phyloP scores from a whole-genome alignment of 352 stramenopile genomes.

The Phytophthora brassicae region DNA sequence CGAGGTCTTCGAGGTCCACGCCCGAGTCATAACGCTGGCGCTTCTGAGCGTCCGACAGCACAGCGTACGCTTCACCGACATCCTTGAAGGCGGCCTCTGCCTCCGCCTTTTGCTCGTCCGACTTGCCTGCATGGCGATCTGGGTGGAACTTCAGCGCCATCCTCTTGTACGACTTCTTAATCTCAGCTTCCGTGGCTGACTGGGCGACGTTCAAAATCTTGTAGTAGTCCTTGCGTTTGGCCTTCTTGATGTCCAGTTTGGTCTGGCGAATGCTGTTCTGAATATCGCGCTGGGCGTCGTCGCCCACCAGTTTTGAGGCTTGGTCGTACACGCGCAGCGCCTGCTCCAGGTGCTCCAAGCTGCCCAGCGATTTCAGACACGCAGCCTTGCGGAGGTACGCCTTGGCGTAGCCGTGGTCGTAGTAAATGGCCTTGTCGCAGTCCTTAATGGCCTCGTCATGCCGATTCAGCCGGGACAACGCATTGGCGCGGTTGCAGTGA shows the following conservation, averaged over 20 bases:
- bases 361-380: slow-evolving; percentile 74
- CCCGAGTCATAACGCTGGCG: slow-evolving; percentile 94
- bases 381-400: slow-evolving; percentile 83
- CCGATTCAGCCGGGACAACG: slow-evolving; percentile 77
- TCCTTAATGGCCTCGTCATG: slow-evolving; percentile 90
- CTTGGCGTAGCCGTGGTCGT: slow-evolving; percentile 92
- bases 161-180: slow-evolving; percentile 98
- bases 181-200: slow-evolving; percentile 88
- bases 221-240: slow-evolving; percentile 97
- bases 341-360: slow-evolving; percentile 89
- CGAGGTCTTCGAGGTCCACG: slow-evolving; percentile 93
- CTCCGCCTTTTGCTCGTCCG: slow-evolving; percentile 89
- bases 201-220: slow-evolving; percentile 87
- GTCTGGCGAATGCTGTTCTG: slow-evolving; percentile 85
- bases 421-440: slow-evolving; percentile 89
- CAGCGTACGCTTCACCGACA: slow-evolving; percentile 95
- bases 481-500: slow-evolving; percentile 91
- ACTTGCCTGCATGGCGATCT: slow-evolving; percentile 92
- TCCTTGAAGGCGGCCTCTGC: slow-evolving; percentile 96
- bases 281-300: slow-evolving; percentile 82
- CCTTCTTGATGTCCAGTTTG: slow-evolving; percentile 93
- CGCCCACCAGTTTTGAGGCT: slow-evolving; percentile 82
- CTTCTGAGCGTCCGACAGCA: slow-evolving; percentile 94
- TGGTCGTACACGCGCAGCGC: slow-evolving; percentile 91
- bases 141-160: slow-evolving; percentile 95